Base-by-base conservation (phyloP, 169 alveolate genomes). In the Toxoplasma gondii region DNA sequence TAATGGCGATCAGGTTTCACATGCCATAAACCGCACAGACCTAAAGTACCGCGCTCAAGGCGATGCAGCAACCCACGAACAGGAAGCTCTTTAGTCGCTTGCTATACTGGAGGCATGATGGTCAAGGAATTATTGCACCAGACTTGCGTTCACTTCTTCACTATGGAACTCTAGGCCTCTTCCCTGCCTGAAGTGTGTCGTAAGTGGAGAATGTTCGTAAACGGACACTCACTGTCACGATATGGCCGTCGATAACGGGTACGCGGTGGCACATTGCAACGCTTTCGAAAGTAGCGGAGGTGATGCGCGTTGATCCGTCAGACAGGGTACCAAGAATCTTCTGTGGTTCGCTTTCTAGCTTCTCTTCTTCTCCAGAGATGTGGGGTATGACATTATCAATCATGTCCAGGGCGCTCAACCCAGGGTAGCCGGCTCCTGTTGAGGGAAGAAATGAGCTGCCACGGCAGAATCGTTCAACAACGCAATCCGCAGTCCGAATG, bases 341-440 rank as follows among this genome's bases (percentile, higher is more conserved):
- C 82, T 44, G 78, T 22, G 94, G 94, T 34, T 91, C 94, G 41
- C 81, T 22, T 54, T 70, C 91, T 10, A 91, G 88, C 43, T 91
- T 91, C 58, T 91, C 94, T 81, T 91, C 94, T 78, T 91, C 94
- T 29, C 88, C 94, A 39, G 94, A 80, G 69, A 92, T 92, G 86
- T n/a, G 43, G 54, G 95, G 95, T 7, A 92, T 45, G 58, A 74
- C 91, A 38, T 92, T 92, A 67, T 92, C 95, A 2, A 82, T 12
- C 78, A 92, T 92, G 54, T 92, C 95, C 91, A 92, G 45, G 19
- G 95, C 82, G 19, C 88, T 34, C 80, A 82, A 7, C 0, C 95
- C 95, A 9, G 95, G 95, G 41, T 81, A 92, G 29, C 95, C 95
- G 4, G 95, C 95, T 17, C 95, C 94, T 92, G 94, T 49, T 17